Evolutionary conservation across 192 early-diverging fungal genomes (phyloP), one percentile per base, ranked within the genome.

Genomic region (Entomortierella chlamydospora): DNA sequence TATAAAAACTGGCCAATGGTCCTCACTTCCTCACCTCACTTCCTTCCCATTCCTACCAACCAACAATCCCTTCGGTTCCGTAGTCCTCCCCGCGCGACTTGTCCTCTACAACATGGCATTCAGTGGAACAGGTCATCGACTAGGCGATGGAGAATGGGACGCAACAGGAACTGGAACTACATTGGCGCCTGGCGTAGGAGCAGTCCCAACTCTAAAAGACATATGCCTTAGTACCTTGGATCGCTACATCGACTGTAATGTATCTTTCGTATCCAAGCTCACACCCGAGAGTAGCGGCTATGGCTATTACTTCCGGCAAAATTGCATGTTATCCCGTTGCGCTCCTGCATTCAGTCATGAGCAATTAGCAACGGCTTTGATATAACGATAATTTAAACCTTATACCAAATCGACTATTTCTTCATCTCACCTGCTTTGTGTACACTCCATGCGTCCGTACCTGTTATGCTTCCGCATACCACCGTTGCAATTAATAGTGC

Each of bases 221-320:
- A 10, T 70, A 1, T 79, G 76, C 31, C 37, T 79, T 37, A 65
- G 30, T 18, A 79, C 76, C 0, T 37, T 79, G 29, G 76, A 79
- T 22, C 76, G 76, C 18, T 70, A 79, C 30, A 58, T 70, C 43
- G 76, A 79, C 57, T 50, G 76, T 79, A 70, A 43, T 53, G 45
- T 42, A n/a, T 54, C 25, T 54, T 57, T 31, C 15, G 23, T 41
- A 20, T 20, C 45, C 45, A 47, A 47, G 2, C 45, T 47, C 15
- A 20, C 45, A 10, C 34, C 34, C 10, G 34, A 37, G 5, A 37
- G 34, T 37, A 37, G 34, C 10, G 34, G 10, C n/a, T 4, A 37
- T 37, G 34, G 10, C 34, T 37, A 10, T 37, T 37, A 10, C 42
- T 11, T 17, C n/a, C 25, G 8, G 18, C 15, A 17, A 47, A 11